Evolutionary conservation across 2,329 filamentous ascomycete species (phyloP), one percentile per base, ranked within the genome.

Genomic region (Immersiporthe knoxdaviesiana): DNA sequence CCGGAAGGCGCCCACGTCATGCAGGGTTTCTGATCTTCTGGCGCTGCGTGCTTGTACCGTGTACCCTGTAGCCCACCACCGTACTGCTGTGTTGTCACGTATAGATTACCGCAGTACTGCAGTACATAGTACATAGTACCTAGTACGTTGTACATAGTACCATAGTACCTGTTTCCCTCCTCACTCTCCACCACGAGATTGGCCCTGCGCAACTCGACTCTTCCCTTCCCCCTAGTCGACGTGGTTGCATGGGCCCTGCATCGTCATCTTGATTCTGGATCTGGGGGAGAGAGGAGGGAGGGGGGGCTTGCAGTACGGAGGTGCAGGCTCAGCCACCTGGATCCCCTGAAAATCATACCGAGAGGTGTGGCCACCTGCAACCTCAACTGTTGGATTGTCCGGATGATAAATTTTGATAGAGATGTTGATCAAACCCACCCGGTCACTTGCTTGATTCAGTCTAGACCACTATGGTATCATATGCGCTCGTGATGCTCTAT

Each of bases 321-420:
- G 54, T 18, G 32, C 30, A 32, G 27, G 21, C 56, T 59, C 27
- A 59, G 56, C 56, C 56, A 59, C 56, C 12, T 30, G 30, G 32
- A 27, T 35, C 56, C 56, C 56, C 56, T 59, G 56, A 59, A 59
- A 11, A 59, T 59, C 56, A 56, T 56, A 32, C 52, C 24, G 32
- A 56, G 24, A 54, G 14, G 52, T 47, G 12, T 56, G 52, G 52
- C 52, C 56, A 59, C 56, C 30, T 59, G 56, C 56, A 59, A 59
- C 56, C n/a, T 37, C 18, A 11, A 59, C 21, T 59, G 56, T 59
- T 59, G 56, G 56, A 59, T 59, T 18, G 8, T 3, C 30, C 56
- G 21, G 56, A 37, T 37, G 3, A 35, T 58, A 2, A 58, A n/a
- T n/a, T 27, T 27, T 27, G 54, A n/a, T 37, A 21, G 32, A 21